Percentiles rank a stretch among this genome's conserved stretches.
Evolutionary conservation across 768 basidiomycete species (phyloP).

Genomic region (Podaxis mareebaensis): DNA sequence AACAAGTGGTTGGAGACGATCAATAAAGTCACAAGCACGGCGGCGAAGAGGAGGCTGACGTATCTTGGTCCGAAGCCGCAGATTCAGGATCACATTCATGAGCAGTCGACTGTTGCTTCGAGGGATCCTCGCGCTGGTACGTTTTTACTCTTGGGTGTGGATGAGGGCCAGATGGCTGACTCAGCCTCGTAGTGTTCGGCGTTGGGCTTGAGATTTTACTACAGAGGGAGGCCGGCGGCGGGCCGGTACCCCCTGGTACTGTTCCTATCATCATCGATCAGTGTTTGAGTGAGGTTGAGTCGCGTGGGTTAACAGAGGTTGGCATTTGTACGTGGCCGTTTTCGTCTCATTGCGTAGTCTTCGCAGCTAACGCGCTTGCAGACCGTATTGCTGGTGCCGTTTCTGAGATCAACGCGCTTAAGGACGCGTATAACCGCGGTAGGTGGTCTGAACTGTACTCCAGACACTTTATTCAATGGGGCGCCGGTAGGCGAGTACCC

Average conservation of each 20-base stretch:
- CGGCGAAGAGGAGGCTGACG: slow-evolving; percentile 77
- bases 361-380: slow-evolving; percentile 26
- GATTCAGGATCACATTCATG: slow-evolving; percentile 75
- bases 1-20: slow-evolving; percentile 77
- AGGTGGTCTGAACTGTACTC: slow-evolving; percentile 28
- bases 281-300: slow-evolving; percentile 71
- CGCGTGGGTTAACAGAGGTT: slow-evolving; percentile 74
- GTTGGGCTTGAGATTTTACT: slow-evolving; percentile 73
- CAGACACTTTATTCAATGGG: neutral
- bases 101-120: slow-evolving; percentile 54
- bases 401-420: slow-evolving; percentile 66
- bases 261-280: slow-evolving; percentile 67
- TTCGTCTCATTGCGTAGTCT: neutral
- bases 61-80: slow-evolving; percentile 79
- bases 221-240: slow-evolving; percentile 58
- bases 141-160: slow-evolving; percentile 24
- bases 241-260: slow-evolving; percentile 51
- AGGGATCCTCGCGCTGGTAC: slow-evolving; percentile 77
- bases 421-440: slow-evolving; percentile 72
- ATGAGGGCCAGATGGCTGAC: neutral
- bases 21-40: slow-evolving; percentile 65
- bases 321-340: slow-evolving; percentile 68
- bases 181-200: slow-evolving; percentile 57
- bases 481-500: slow-evolving; percentile 48
- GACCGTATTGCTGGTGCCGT: slow-evolving; percentile 84